Evolutionary conservation across 192 early-diverging fungal genomes (phyloP).

Genomic region (Backusella morwellensis): DNA sequence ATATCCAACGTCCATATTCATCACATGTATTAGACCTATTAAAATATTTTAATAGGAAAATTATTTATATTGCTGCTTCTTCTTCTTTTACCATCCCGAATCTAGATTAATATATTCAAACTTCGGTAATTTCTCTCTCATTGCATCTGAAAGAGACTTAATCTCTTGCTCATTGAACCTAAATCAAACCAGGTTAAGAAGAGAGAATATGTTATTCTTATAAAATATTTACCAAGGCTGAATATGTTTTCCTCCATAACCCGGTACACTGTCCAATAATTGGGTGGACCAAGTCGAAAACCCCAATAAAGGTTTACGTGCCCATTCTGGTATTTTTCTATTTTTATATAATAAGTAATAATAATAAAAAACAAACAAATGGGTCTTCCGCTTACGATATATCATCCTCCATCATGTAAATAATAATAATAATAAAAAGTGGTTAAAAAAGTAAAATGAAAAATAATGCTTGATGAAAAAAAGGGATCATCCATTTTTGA

Average conservation of each 20-base stretch:
- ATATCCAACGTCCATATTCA: slow-evolving; percentile 30
- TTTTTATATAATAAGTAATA: background rate
- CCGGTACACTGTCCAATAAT: slow-evolving; percentile 29
- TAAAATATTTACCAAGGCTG: slow-evolving; percentile 23
- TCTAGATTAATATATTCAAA: slow-evolving; percentile 38
- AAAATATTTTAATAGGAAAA: background rate
- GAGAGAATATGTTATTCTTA: background rate
- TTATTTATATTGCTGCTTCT: background rate
- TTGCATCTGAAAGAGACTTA: slow-evolving; percentile 24
- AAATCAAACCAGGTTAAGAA: background rate
- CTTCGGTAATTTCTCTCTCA: slow-evolving; percentile 28
- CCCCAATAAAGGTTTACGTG: slow-evolving; percentile 27
- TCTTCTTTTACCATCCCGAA: slow-evolving; percentile 34
- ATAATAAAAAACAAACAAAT: background rate
- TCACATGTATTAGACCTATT: slow-evolving; percentile 25
- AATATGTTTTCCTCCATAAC: slow-evolving; percentile 31
- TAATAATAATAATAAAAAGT: background rate
- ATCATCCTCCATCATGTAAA: background rate
- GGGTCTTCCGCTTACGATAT: background rate
- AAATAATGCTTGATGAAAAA: background rate
- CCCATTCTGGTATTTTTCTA: slow-evolving; percentile 17
- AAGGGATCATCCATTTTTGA: background rate
- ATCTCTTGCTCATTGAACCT: slow-evolving; percentile 34
- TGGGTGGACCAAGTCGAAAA: slow-evolving; percentile 41
- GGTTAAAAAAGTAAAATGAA: background rate